Conservation (phyloP, 495 filamentous ascomycete species). For the Achaetomiella virescens region DNA sequence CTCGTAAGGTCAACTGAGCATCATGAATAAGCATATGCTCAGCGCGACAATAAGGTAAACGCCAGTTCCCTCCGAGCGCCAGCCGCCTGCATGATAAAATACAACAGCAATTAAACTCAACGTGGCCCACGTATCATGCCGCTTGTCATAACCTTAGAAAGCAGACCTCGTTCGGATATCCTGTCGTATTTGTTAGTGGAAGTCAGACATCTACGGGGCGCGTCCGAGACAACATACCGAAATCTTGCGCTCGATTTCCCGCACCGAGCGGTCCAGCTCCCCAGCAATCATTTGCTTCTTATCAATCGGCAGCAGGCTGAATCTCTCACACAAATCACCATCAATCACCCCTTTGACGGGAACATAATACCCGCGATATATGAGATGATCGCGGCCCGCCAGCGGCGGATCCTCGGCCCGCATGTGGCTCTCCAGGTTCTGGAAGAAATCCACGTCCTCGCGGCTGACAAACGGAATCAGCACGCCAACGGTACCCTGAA, state of each 20-base stretch:
- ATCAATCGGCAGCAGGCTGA: slow-evolving; percentile 70
- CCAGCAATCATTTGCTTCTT: slow-evolving; percentile 91
- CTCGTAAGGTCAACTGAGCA: background rate
- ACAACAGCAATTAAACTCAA: background rate
- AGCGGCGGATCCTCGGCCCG: slow-evolving; percentile 62
- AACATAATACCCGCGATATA: slow-evolving; percentile 93
- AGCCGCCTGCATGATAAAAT: slow-evolving; percentile 6
- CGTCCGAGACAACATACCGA: slow-evolving; percentile 64
- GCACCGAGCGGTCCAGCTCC: slow-evolving; percentile 81
- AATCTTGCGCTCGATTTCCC: slow-evolving; percentile 93
- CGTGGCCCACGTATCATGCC: background rate
- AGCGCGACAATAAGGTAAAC: slow-evolving; percentile 9
- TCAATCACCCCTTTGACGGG: slow-evolving; percentile 96
- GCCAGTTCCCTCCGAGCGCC: slow-evolving; percentile 3
- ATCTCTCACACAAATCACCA: slow-evolving; percentile 95
- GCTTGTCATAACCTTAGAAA: slow-evolving; percentile 45
- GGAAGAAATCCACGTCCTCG: slow-evolving; percentile 96
- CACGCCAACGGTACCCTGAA: slow-evolving; percentile 90
- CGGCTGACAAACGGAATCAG: slow-evolving; percentile 83
- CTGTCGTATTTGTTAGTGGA: slow-evolving; percentile 36
- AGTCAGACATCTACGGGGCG: background rate
- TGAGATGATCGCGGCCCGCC: slow-evolving; percentile 47
- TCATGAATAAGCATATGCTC: background rate
- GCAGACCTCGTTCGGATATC: slow-evolving; percentile 85
- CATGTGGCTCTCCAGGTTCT: slow-evolving; percentile 81